Evolutionary conservation across 1,139 yeast species (phyloP).

Genomic region (Yamadazyma jaroonii): DNA sequence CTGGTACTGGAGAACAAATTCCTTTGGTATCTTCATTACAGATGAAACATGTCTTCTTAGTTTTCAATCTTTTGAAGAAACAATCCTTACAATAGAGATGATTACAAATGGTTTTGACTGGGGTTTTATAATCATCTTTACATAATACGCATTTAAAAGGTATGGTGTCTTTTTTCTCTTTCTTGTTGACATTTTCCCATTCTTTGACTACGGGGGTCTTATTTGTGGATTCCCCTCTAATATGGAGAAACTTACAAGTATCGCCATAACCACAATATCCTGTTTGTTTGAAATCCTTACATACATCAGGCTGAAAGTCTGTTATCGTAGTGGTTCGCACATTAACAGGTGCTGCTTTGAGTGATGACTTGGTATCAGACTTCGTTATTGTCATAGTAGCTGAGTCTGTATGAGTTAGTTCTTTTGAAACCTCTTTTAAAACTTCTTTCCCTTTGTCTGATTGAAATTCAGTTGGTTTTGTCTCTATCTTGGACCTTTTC

Average conservation of each 20-base stretch:
- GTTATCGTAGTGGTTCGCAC: conserved; percentile 71
- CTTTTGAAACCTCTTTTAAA: no score
- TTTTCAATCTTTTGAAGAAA: conserved; percentile 43
- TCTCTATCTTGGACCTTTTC: neutral
- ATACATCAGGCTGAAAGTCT: conserved; percentile 92
- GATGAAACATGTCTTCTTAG: conserved; percentile 48
- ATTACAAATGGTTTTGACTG: conserved; percentile 62
- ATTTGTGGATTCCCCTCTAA: conserved; percentile 79
- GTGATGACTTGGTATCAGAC: conserved; percentile 4
- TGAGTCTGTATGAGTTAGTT: conserved; percentile 4
- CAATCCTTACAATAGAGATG: conserved; percentile 70
- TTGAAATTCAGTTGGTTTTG: no score
- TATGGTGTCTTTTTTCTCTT: conserved; percentile 16
- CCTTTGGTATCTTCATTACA: conserved; percentile 63
- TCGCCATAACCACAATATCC: conserved; percentile 99
- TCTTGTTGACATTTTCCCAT: conserved; percentile 52
- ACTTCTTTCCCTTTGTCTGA: no score
- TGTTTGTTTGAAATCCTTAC: conserved; percentile 87
- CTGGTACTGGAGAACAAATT: conserved; percentile 25
- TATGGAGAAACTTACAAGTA: conserved; percentile 92
- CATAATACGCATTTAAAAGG: conserved; percentile 71
- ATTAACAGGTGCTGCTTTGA: conserved; percentile 43
- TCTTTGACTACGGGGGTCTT: conserved; percentile 69
- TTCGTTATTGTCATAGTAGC: conserved; percentile 9
- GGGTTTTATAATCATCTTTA: conserved; percentile 50